phyloP scores from a whole-genome alignment of 129 eudicot species.

The Flaveria robusta region DNA sequence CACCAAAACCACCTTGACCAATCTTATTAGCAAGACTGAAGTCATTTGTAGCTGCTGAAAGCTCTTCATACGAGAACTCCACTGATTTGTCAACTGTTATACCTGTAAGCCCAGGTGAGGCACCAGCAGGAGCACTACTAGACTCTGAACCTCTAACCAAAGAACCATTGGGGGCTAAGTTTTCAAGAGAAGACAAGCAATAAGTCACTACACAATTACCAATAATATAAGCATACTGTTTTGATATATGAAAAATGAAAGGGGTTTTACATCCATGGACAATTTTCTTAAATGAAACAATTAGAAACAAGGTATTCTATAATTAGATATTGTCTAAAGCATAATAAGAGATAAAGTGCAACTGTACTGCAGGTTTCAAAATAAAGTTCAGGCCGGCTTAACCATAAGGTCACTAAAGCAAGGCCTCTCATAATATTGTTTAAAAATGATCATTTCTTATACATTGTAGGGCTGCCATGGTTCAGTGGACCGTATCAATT shows the following conservation, averaged over 20 bases:
- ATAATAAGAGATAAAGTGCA: neutral
- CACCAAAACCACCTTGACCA: constrained; percentile 99
- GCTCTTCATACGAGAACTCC: constrained; percentile 94
- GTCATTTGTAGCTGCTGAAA: constrained; percentile 78
- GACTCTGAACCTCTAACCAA: constrained; percentile 42
- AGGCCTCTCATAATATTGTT: no score
- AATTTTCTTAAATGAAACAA: constrained; percentile 3
- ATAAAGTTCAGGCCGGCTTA: no score
- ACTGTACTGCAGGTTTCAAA: neutral
- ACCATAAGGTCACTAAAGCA: no score
- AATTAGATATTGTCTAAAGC: neutral
- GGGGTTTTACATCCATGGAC: neutral
- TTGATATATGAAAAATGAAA: neutral
- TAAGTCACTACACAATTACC: constrained; percentile 22
- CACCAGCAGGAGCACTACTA: constrained; percentile 45
- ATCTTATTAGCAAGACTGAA: constrained; percentile 87
- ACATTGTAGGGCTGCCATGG: no score
- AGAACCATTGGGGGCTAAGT: constrained; percentile 40
- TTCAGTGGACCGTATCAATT: no score
- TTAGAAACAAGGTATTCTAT: neutral
- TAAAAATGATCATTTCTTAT: no score
- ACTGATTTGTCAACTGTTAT: constrained; percentile 93
- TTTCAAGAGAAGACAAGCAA: constrained; percentile 14
- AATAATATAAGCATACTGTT: neutral
- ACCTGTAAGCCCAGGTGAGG: constrained; percentile 66